phyloP scores from a whole-genome alignment of 2,329 filamentous ascomycete species.

The Fusarium coffeatum region DNA sequence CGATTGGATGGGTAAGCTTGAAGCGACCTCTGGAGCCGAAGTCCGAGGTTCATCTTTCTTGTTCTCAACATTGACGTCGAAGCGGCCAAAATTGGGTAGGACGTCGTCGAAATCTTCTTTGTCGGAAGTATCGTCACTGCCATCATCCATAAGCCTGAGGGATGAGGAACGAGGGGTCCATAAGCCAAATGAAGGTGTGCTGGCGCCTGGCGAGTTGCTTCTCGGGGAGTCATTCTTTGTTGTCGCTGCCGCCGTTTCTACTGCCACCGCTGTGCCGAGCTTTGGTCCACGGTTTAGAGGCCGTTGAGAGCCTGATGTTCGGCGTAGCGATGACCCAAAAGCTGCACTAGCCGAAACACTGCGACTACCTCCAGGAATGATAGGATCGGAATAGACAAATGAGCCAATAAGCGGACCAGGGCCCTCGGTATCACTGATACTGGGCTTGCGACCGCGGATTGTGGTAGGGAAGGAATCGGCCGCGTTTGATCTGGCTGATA shows the following conservation, averaged over 20 bases:
- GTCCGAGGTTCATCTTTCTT: slow-evolving; percentile 12
- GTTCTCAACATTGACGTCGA: slow-evolving; percentile 38
- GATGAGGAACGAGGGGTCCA: slow-evolving; percentile 55
- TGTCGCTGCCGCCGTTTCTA: neutral
- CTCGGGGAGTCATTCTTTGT: slow-evolving; percentile 28
- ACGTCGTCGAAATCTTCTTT: slow-evolving; percentile 62
- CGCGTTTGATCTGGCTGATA: slow-evolving; percentile 49
- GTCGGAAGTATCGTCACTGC: slow-evolving; percentile 57
- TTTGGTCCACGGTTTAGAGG: slow-evolving; percentile 36
- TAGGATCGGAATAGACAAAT: slow-evolving; percentile 57
- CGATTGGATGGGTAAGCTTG: slow-evolving; percentile 27
- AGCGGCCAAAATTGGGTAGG: slow-evolving; percentile 63
- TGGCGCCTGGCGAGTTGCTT: slow-evolving; percentile 37
- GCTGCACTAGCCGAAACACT: slow-evolving; percentile 59
- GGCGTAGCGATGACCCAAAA: slow-evolving; percentile 46
- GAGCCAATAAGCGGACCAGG: slow-evolving; percentile 50
- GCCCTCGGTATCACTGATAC: slow-evolving; percentile 37
- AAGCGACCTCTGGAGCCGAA: slow-evolving; percentile 2
- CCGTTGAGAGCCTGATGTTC: slow-evolving; percentile 47
- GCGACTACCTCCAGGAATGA: slow-evolving; percentile 55
- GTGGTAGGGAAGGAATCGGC: slow-evolving; percentile 44
- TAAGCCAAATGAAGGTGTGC: slow-evolving; percentile 45
- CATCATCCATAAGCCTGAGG: slow-evolving; percentile 58
- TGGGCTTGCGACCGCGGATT: slow-evolving; percentile 43
- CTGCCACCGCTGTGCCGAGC: slow-evolving; percentile 26